These are phyloP conservation scores for Boletus coccyginus DNA, from an alignment of 768 basidiomycete species.

Conservation along the genomic window DNA sequence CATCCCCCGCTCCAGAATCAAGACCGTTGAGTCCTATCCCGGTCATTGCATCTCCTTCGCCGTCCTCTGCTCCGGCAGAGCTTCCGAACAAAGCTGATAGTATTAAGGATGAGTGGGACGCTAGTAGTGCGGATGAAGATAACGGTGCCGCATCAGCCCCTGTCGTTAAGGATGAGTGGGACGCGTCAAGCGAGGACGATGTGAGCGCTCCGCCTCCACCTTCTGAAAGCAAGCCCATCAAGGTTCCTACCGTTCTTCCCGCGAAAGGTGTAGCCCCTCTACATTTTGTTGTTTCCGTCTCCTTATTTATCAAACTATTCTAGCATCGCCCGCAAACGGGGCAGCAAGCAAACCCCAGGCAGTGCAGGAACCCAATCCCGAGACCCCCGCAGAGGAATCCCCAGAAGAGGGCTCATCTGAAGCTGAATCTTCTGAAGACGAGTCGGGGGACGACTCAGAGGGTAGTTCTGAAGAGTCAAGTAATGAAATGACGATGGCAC, in stretches of 20 bases:
- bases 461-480: constrained; percentile 42
- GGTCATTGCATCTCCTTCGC: constrained; percentile 21
- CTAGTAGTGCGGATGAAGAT: constrained; percentile 42
- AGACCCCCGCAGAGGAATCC: constrained; percentile 28
- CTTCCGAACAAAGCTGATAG: constrained; percentile 21
- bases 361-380: constrained; percentile 17
- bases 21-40: constrained; percentile 44
- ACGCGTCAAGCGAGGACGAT: constrained; percentile 58
- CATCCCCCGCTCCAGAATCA: constrained; percentile 53
- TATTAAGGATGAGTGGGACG: constrained; percentile 58
- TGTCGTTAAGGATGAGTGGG: constrained; percentile 62
- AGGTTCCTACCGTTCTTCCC: neutral
- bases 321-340: constrained; percentile 10
- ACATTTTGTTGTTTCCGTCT: neutral
- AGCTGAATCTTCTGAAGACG: constrained; percentile 45
- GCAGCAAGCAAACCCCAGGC: constrained; percentile 8
- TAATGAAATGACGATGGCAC: constrained; percentile 64
- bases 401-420: constrained; percentile 37
- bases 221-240: constrained; percentile 15
- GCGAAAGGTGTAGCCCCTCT: constrained; percentile 6
- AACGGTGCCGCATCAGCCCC: constrained; percentile 26
- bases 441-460: constrained; percentile 51
- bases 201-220: constrained; percentile 31
- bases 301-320: neutral
- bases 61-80: constrained; percentile 30